Base-by-base conservation (phyloP, 2,329 filamentous ascomycete genomes). In the Keithomyces neogunnii region DNA sequence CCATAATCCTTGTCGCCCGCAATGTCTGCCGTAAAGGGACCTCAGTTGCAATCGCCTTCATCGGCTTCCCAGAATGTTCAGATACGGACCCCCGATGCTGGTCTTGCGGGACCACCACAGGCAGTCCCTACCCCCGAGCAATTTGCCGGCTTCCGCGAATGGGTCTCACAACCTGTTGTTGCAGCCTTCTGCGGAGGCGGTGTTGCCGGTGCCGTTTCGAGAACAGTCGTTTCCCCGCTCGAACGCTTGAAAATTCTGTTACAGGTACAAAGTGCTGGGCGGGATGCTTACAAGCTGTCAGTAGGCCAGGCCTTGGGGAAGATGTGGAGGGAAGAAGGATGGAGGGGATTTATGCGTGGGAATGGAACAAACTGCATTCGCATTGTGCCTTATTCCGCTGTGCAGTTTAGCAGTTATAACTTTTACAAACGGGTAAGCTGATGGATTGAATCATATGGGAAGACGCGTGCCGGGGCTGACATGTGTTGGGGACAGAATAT, bases 291-390 rank as follows among this genome's bases (percentile, higher is more conserved):
- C 72, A 92, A 93, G 67, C 76, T 96, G 68, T 93, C 90, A 13
- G 89, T 97, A 52, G 82, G 84, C 60, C 89, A 95, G 70, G 93
- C 89, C 3, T 75, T 99, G 57, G 80, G 74, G 42, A 99, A 99
- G 71, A 99, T 99, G 86, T 96, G 92, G 85, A 84, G 77, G 60
- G 93, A 99, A 66, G 93, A 99, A 70, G 93, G 93, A 50, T 97
- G 91, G 89, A 84, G 84, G 67, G 93, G 93, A 0, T 95, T 97
- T 70, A 95, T 99, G 91, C 84, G 90, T 59, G 93, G 93, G 49
- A 99, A 99, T 67, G 93, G 93, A 56, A 96, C 91, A 55, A 99
- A 99, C 69, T 99, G 93, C 76, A 89, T 99, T 62, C 88, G 93
- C 55, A 99, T 99, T 59, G 89, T 99, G 49, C 93, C 93, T 4